Evolutionary conservation across 2,329 filamentous ascomycete species (phyloP), one percentile per base, ranked within the genome.

Genomic region (Emergomyces pasteurianus): DNA sequence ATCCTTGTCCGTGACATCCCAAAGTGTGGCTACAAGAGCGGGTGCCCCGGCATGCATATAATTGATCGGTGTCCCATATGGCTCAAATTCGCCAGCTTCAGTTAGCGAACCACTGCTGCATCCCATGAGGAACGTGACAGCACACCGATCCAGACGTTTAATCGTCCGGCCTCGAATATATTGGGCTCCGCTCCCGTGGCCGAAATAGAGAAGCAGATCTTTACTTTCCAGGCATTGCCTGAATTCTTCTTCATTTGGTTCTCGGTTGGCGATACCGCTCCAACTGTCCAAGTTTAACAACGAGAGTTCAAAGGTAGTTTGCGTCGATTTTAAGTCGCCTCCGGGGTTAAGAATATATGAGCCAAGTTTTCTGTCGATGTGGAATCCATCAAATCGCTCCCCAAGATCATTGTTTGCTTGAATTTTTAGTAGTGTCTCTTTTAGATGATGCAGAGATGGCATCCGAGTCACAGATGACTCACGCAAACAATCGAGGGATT

Each of bases 1-100:
- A 73, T 99, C 94, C 69, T 89, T 89, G 72, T 99, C 94, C 10
- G 94, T 99, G 57, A 99, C 94, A 73, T 99, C 94, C 94, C 94
- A 99, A 43, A 99, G 79, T 18, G 92, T 96, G 53, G 91, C 94
- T 1, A 97, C 86, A 10, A 97, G 84, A 0, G 92, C 91, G 3
- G 90, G 91, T 67, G 83, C 85, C 0, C 90, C 92, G 0, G 91
- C 92, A 66, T 92, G 86, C 75, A 99, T 86, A 75, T 97, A 97
- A 68, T 92, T 91, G 77, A 92, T 86, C 28, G 94, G 89, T 60
- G 92, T 90, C 1, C 94, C 92, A 67, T 89, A 87, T n/a, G 88
- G 86, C 73, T 97, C 92, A 69, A 95, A 96, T 64, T 90, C 87
- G 57, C 92, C 92, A 12, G 86, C 86, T 67, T 94, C 89, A 0